A percentile compares a stretch with the other conserved stretches of the same genome.
phyloP scores from a whole-genome alignment of 495 filamentous ascomycete genomes.

The Penicillium robsamsonii region DNA sequence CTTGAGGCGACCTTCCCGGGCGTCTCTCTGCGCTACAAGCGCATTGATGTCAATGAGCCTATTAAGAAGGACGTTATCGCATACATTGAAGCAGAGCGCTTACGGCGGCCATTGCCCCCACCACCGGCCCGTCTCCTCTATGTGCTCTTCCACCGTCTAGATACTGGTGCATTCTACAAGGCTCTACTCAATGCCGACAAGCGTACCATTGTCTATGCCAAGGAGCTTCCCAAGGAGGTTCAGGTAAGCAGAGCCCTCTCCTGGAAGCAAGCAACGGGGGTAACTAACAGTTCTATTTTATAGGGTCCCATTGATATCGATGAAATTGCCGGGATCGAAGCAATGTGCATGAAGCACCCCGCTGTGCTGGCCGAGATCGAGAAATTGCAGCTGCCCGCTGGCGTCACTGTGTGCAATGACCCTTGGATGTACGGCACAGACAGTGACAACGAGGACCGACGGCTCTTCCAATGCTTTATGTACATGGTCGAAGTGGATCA shows the following conservation, averaged over 20 bases:
- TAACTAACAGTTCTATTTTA: constrained; percentile 13
- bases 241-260: constrained; percentile 28
- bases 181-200: constrained; percentile 37
- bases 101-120: constrained; percentile 33
- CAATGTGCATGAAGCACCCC: constrained; percentile 41
- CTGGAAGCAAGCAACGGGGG: background rate
- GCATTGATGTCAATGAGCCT: constrained; percentile 41
- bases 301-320: constrained; percentile 43
- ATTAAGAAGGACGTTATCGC: constrained; percentile 40
- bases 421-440: constrained; percentile 50
- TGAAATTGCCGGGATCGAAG: constrained; percentile 41
- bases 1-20: constrained; percentile 38
- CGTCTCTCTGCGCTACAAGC: constrained; percentile 37
- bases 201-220: constrained; percentile 33
- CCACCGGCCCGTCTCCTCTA: constrained; percentile 39
- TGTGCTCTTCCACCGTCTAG: constrained; percentile 40
- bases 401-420: constrained; percentile 45
- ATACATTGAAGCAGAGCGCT: constrained; percentile 40
- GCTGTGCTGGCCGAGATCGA: constrained; percentile 43
- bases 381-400: constrained; percentile 40
- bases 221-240: constrained; percentile 40
- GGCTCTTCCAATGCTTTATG: constrained; percentile 48
- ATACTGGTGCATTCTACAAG: constrained; percentile 41
- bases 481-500: constrained; percentile 42
- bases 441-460: constrained; percentile 33